phyloP scores from a whole-genome alignment of 371 early-diverging fungal species.

The Lichtheimia corymbifera region DNA sequence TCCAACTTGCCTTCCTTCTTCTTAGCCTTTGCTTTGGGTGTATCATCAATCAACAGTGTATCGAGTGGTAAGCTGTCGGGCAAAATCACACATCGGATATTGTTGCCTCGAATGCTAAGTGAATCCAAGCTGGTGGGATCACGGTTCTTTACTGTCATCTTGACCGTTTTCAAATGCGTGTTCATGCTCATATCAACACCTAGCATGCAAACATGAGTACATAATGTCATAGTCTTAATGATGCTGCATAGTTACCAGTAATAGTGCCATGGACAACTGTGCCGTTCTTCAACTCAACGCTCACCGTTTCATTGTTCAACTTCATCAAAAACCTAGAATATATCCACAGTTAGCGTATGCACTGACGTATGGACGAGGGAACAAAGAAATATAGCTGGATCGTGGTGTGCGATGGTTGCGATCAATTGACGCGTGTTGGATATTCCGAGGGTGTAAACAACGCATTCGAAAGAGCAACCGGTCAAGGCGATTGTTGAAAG shows the following conservation, averaged over 20 bases:
- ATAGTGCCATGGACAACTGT: slow-evolving; percentile 95
- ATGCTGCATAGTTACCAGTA: slow-evolving; percentile 55
- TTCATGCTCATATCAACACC: slow-evolving; percentile 99
- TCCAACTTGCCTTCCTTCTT: slow-evolving; percentile 46
- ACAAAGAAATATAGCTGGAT: too few species aligned
- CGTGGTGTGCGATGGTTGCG: too few species aligned
- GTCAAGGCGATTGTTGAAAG: too few species aligned
- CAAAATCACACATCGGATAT: slow-evolving; percentile 91
- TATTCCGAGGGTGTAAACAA: too few species aligned
- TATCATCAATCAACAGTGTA: slow-evolving; percentile 93
- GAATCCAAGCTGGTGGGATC: slow-evolving; percentile 91
- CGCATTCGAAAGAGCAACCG: too few species aligned
- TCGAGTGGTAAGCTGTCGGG: slow-evolving; percentile 95
- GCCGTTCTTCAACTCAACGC: slow-evolving; percentile 95
- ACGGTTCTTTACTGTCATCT: slow-evolving; percentile 94
- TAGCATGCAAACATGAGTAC: slow-evolving; percentile 11
- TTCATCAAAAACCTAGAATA: slow-evolving; percentile 88
- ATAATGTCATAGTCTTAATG: not conserved
- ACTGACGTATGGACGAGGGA: too few species aligned
- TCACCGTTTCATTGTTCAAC: slow-evolving; percentile 91
- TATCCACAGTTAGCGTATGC: too few species aligned
- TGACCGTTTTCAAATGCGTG: slow-evolving; percentile 96
- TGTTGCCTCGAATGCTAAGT: slow-evolving; percentile 92
- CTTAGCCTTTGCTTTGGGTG: slow-evolving; percentile 88
- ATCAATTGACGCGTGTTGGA: too few species aligned